Evolutionary conservation across 345 rosid genomes (phyloP), one percentile per base, ranked within the genome.

Genomic region (Boechera divaricarpa): DNA sequence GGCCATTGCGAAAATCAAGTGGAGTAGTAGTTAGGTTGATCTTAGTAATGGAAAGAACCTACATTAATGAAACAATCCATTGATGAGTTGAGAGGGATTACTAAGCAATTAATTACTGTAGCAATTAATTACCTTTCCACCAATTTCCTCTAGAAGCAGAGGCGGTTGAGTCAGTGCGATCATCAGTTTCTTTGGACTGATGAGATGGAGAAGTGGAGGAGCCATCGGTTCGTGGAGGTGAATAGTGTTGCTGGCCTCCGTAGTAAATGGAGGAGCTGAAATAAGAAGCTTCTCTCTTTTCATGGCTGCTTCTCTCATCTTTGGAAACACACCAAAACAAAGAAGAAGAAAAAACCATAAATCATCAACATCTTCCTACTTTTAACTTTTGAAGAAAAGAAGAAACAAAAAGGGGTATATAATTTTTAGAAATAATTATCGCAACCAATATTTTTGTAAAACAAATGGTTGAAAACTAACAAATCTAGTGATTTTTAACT

Each of bases 241-340:
- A 85, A 69, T 90, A 94, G 70, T 90, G 86, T 76, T 91, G 94
- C 79, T 89, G 97, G 48, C 98, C 98, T 41, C 97, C 98, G 70
- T 94, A 94, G 83, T 87, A 81, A 47, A 94, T 91, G 26, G 98
- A 94, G 45, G 98, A 94, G 77, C 93, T 91, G 45, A 83, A 75
- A 45, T 93, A 83, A 54, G 86, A 85, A 49, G 92, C 86, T 67
- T 87, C 94, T 58, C 78, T 73, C 49, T n/a, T 78, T 72, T 78
- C 81, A 66, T 78, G 68, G 63, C 6, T 78, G 63, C 73, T 32
- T 51, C 63, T 78, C 28, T 51, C 77, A 66, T 65, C 81, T 78
- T 72, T 21, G 12, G 10, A 63, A 55, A 68, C 53, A 48, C 77
- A 63, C 29, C 33, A 24, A 26, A 42, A 58, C 11, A 35, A 4